Evolutionary conservation across 345 rosid genomes (phyloP).

Genomic region (Trapa bicornis): DNA sequence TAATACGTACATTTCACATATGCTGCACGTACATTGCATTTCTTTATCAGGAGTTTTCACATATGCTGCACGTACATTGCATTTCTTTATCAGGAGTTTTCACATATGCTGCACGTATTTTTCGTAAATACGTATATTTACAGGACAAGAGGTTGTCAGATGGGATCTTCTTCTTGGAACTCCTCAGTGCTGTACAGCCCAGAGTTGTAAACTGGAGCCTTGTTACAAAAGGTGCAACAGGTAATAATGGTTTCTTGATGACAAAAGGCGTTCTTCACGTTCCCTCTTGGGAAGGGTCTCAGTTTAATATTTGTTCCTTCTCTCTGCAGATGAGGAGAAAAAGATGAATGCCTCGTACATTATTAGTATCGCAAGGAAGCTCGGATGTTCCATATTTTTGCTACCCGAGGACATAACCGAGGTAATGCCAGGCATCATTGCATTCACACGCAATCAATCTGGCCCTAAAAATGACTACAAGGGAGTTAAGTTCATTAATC

Average conservation of each 20-base stretch:
- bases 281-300: background rate
- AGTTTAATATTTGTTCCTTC: background rate
- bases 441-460: no score
- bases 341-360: conserved; percentile 95
- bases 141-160: conserved; percentile 85
- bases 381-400: conserved; percentile 90
- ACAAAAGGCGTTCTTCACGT: background rate
- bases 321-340: conserved; percentile 63
- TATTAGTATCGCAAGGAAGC: conserved; percentile 87
- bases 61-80: no score
- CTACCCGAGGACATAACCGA: conserved; percentile 93
- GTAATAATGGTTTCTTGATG: conserved; percentile 17
- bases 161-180: conserved; percentile 83
- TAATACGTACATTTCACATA: no score
- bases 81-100: no score
- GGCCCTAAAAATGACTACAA: no score
- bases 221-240: conserved; percentile 73
- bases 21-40: no score
- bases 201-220: conserved; percentile 91
- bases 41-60: no score
- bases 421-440: conserved; percentile 24
- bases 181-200: conserved; percentile 82
- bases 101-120: background rate
- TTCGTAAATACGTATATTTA: conserved; percentile 6
- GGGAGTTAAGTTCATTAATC: no score